Evolutionary conservation across 768 basidiomycete species (phyloP), one percentile per base, ranked within the genome.

Genomic region (Boletus subcaerulescens): DNA sequence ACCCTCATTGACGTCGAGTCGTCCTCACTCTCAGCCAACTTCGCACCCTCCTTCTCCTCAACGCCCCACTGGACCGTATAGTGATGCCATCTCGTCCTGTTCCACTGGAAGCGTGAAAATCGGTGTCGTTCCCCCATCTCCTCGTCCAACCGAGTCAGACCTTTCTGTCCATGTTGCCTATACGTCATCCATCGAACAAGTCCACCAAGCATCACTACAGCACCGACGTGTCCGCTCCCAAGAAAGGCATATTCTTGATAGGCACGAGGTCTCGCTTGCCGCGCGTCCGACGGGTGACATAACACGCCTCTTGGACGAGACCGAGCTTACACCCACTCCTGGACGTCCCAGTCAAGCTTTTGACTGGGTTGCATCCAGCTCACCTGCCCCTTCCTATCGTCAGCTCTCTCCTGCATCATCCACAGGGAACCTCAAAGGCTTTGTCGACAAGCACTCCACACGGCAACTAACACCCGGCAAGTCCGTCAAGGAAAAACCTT

Each of bases 211-310:
- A 5, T 41, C 56, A 2, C 41, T 57, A 4, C 69, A 67, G 15
- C 68, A 70, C 48, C 59, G 60, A 7, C 69, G 71, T 18, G 48
- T 66, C 10, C 69, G 69, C 24, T 71, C 71, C 3, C 69, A 72
- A 46, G 69, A 70, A 32, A 58, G 65, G 24, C 53, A 62, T 33
- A 62, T 72, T 20, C 69, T 44, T 9, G 60, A 71, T n/a, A 61
- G 69, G 48, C 71, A 71, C 55, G 71, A 68, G 52, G 50, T 71
- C 33, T 71, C 69, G 20, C 65, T 71, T 55, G 71, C 71, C 6
- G 69, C 69, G 5, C 69, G 71, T 39, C 55, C 69, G 0, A 46
- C 63, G 4, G 56, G 63, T 58, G 69, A 67, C 53, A 55, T 62
- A 50, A 56, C 44, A 2, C 20, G 40, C 4, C 17, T 58, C 5